Percentiles rank a stretch among this genome's conserved stretches.
phyloP scores from a whole-genome alignment of 2,329 filamentous ascomycete species.

The Penicillium sp. region DNA sequence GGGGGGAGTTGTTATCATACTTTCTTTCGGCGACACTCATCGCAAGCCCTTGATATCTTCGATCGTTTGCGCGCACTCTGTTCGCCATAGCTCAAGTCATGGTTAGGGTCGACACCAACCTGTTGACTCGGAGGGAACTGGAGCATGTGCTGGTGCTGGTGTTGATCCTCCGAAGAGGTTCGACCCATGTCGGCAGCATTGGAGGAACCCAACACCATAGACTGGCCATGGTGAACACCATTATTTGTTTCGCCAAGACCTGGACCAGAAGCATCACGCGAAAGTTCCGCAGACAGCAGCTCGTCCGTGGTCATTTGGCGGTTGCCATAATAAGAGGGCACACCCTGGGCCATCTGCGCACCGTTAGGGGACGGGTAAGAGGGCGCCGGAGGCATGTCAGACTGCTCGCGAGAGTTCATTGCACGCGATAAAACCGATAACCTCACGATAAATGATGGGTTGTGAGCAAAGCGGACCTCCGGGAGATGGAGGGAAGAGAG shows the following conservation, averaged over 20 bases:
- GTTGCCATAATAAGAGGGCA: constrained; percentile 45
- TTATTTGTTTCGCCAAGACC: constrained; percentile 43
- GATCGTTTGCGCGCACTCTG: constrained; percentile 71
- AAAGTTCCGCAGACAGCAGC: constrained; percentile 48
- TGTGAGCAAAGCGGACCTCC: constrained; percentile 35
- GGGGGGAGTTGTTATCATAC: constrained; percentile 31
- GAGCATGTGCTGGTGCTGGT: constrained; percentile 42
- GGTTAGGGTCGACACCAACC: constrained; percentile 46
- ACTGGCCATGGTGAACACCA: constrained; percentile 42
- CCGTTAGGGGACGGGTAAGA: constrained; percentile 47
- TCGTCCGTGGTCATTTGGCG: constrained; percentile 49
- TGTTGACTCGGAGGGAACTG: constrained; percentile 46
- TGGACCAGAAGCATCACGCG: constrained; percentile 46
- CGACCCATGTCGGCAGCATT: constrained; percentile 42
- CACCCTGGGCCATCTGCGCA: constrained; percentile 44
- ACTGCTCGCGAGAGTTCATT: constrained; percentile 45
- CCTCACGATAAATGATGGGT: constrained; percentile 15
- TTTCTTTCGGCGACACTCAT: constrained; percentile 86
- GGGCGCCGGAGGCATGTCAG: constrained; percentile 43
- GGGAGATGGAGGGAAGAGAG: constrained; percentile 26
- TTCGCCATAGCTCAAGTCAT: constrained; percentile 55
- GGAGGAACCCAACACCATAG: constrained; percentile 40
- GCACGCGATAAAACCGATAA: constrained; percentile 13
- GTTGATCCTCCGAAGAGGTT: constrained; percentile 38
- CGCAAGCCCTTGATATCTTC: constrained; percentile 84